A percentile compares a stretch with the other conserved stretches of the same genome.
Evolutionary conservation across 768 basidiomycete genomes (phyloP).

Genomic region (Multifurca ochricompacta): DNA sequence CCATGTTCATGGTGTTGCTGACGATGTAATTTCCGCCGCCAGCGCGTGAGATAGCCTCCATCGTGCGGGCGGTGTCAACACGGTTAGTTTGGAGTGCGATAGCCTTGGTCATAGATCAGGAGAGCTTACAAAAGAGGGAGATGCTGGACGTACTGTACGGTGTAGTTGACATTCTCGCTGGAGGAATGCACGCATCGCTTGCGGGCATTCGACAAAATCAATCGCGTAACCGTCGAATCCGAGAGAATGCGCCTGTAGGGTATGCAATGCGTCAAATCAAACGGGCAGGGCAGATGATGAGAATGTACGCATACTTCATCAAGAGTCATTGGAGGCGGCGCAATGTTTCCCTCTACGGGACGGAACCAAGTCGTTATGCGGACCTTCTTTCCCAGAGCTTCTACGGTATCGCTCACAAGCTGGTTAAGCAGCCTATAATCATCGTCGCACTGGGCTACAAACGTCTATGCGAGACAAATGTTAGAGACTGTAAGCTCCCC

Average conservation of each 20-base stretch:
- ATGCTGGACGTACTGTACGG: conserved; percentile 47
- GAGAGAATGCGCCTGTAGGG: conserved; percentile 43
- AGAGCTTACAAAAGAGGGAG: neutral
- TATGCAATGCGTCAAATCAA: neutral
- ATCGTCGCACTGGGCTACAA: conserved; percentile 76
- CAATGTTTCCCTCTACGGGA: conserved; percentile 30
- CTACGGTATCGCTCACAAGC: conserved; percentile 54
- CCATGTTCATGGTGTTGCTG: conserved; percentile 49
- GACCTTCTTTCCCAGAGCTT: conserved; percentile 43
- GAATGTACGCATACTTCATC: conserved; percentile 42
- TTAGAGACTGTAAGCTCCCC: neutral
- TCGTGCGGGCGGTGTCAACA: conserved; percentile 49
- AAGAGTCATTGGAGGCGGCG: conserved; percentile 45
- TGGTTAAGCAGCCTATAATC: conserved; percentile 70
- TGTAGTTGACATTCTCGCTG: conserved; percentile 57
- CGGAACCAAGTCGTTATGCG: conserved; percentile 67
- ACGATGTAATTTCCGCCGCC: conserved; percentile 56
- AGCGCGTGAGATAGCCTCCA: conserved; percentile 51
- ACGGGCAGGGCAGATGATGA: neutral
- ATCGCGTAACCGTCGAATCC: conserved; percentile 82
- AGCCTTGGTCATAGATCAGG: conserved; percentile 36
- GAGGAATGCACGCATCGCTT: conserved; percentile 67
- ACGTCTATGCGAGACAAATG: conserved; percentile 43
- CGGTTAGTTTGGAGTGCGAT: conserved; percentile 44
- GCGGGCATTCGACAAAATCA: conserved; percentile 71